Evolutionary conservation across 2,329 filamentous ascomycete species (phyloP).

Genomic region (Scleromitrula shiraiana): DNA sequence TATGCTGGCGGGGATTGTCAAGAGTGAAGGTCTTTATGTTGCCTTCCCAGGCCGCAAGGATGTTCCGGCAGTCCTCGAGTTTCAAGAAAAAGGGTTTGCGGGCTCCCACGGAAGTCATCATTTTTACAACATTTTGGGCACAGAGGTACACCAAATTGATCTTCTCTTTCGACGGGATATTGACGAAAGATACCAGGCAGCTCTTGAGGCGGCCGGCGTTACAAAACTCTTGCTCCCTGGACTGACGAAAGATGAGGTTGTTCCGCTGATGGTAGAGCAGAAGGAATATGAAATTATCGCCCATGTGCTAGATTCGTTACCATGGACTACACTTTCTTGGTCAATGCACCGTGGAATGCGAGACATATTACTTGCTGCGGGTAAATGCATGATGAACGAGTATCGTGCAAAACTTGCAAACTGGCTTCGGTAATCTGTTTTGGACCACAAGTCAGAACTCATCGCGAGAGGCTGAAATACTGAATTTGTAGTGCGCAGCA

Average conservation of each 20-base stretch:
- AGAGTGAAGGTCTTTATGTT: conserved; percentile 12
- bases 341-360: conserved; percentile 29
- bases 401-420: conserved; percentile 18
- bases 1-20: conserved; percentile 18
- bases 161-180: conserved; percentile 17
- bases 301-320: conserved; percentile 27
- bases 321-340: conserved; percentile 30
- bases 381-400: conserved; percentile 22
- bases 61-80: conserved; percentile 8
- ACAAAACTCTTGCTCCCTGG: background rate
- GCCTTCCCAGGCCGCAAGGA: conserved; percentile 20
- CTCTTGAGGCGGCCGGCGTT: too few species aligned
- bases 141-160: conserved; percentile 29
- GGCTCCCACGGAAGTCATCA: conserved; percentile 28
- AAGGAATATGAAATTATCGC: conserved; percentile 20
- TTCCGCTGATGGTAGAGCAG: background rate
- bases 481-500: conserved; percentile 12
- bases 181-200: background rate
- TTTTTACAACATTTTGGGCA: conserved; percentile 30
- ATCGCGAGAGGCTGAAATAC: background rate
- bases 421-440: background rate
- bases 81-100: conserved; percentile 26
- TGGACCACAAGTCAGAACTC: background rate
- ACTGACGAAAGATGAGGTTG: background rate
- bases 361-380: conserved; percentile 28